Evolutionary conservation across 345 rosid species (phyloP).

Genomic region (Acer negundo): DNA sequence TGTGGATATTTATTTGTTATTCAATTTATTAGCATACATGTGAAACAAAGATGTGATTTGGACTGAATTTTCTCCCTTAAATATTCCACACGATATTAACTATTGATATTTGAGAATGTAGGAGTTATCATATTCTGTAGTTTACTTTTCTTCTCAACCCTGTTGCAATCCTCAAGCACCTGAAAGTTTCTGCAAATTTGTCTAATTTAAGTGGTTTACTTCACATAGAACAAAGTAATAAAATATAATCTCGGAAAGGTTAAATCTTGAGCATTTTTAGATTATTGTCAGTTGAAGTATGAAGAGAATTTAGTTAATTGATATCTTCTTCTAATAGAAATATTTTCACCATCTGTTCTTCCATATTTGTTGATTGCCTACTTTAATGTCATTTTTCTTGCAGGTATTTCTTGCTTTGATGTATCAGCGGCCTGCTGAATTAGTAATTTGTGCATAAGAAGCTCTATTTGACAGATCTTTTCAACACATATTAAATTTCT

Average conservation of each 20-base stretch:
- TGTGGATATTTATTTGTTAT: not conserved
- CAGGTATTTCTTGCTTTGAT: not conserved
- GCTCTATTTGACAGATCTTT: not conserved
- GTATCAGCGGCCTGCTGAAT: not conserved
- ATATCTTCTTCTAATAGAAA: not conserved
- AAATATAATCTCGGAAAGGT: conserved; percentile 3
- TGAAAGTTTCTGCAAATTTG: not conserved
- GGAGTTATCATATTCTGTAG: not conserved
- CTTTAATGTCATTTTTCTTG: conserved; percentile 8
- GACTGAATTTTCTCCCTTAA: not conserved
- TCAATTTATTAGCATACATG: not conserved
- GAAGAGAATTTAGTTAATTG: not conserved
- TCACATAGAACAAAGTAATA: not conserved
- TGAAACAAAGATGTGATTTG: not conserved
- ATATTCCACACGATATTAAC: not conserved
- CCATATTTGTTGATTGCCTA: conserved; percentile 4
- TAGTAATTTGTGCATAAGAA: not conserved
- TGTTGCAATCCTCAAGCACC: not conserved
- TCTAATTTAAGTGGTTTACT: not conserved
- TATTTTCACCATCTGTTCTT: not conserved
- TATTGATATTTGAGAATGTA: not conserved
- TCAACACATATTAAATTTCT: not conserved
- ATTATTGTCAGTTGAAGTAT: not conserved
- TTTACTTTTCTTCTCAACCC: not conserved
- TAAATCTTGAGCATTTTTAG: not conserved